Base-by-base conservation (phyloP, 345 rosid species). In the Salix dunnii region DNA sequence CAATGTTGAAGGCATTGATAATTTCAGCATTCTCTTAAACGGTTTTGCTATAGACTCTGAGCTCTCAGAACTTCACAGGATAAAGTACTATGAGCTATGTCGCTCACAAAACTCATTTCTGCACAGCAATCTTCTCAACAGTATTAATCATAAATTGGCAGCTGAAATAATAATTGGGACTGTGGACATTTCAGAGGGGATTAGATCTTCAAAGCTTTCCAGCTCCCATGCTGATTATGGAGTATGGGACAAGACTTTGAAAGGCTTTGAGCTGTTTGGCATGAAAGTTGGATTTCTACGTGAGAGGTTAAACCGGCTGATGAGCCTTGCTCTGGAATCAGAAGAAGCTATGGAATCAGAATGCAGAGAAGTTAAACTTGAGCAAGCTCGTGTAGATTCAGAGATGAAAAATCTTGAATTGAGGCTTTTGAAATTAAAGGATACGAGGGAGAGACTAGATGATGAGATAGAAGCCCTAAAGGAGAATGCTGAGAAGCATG, bases 231-330 rank as follows among this genome's bases (percentile, higher is more conserved):
- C 84, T 48, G 82, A 84, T 74, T 88, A 80, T n/a, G 72, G 68
- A 43, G 74, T 74, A 23, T 87, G 90, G 91, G 84, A 80, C 67
- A 82, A 74, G 67, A 88, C 86, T 36, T 76, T 88, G 74, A 84
- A 87, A 74, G 88, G 87, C n/a, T 87, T 88, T 65, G 86, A 81
- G 84, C 77, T 82, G 77, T 75, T 87, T 76, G 88, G 91, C 66
- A 88, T 79, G 83, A 83, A 87, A 3, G 86, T 85, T 4, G 86
- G 85, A 49, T 88, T 85, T 73, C 62, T 82, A 55, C 84, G 77
- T 18, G 73, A 76, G 72, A 77, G 90, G 23, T 72, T 88, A 63
- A 67, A 64, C n/a, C 40, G 67, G 67, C 77, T 88, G 28, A 72
- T 75, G 84, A 72, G 35, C 64, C 71, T 88, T 17, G 79, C 86